These are phyloP conservation scores for Dictyostelium firmibasis DNA, from an alignment of 78 protist species.

Conservation along the genomic window DNA sequence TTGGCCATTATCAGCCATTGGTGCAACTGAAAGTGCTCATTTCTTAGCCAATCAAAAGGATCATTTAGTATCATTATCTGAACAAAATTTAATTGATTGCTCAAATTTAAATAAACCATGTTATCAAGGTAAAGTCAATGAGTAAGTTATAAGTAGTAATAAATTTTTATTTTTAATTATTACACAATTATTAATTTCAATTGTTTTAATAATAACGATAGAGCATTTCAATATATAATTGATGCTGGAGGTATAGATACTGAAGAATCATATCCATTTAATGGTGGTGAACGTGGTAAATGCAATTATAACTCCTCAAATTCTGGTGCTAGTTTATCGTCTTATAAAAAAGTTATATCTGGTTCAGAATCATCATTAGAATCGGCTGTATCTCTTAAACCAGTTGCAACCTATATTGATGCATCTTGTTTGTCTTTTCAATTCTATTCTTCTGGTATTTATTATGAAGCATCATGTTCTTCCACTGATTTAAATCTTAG, in stretches of 20 bases:
- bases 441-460: neutral
- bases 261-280: slow-evolving; percentile 92
- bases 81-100: slow-evolving; percentile 24
- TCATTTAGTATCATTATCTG: neutral
- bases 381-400: slow-evolving; percentile 11
- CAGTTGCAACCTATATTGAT: neutral
- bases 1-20: slow-evolving; percentile 80
- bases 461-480: neutral
- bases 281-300: slow-evolving; percentile 14
- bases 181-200: too few relatives aligned
- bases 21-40: slow-evolving; percentile 6
- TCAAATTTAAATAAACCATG: slow-evolving; percentile 59
- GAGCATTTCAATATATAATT: slow-evolving; percentile 83
- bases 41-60: neutral
- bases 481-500: slow-evolving; percentile 84
- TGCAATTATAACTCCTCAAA: neutral
- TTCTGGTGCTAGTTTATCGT: neutral
- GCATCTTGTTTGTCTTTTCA: neutral
- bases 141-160: neutral
- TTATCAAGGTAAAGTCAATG: slow-evolving; percentile 66
- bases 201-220: too few relatives aligned
- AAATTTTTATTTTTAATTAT: too few relatives aligned
- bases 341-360: neutral
- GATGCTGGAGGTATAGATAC: slow-evolving; percentile 79
- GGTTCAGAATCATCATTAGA: neutral